Evolutionary conservation across 139 green algal species (phyloP).

Genomic region (Eudorina sp.): DNA sequence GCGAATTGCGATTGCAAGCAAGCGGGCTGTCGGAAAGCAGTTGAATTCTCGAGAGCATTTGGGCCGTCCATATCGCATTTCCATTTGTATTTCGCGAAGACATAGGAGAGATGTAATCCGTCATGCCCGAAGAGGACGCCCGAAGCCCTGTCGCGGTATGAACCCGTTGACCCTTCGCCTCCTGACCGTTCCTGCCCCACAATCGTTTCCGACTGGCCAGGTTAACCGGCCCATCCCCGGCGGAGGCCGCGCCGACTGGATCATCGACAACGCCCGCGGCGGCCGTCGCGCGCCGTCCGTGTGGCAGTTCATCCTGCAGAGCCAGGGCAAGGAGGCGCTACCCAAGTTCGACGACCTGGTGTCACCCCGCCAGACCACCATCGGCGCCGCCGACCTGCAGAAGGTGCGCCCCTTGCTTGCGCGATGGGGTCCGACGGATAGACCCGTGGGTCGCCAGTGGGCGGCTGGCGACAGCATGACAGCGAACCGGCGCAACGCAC

Average conservation of each 20-base stretch:
- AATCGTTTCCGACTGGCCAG: no score
- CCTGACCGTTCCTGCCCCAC: no score
- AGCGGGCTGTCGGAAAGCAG: no score
- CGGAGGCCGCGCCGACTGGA: conserved; percentile 10
- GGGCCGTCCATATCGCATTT: no score
- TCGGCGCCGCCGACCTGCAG: conserved; percentile 19
- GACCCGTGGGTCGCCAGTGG: neutral
- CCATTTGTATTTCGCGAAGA: no score
- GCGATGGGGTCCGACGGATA: neutral
- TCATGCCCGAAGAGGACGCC: no score
- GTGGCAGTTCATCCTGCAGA: conserved; percentile 38
- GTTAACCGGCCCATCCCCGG: conserved; percentile 17
- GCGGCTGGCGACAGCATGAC: neutral
- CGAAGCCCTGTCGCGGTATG: no score
- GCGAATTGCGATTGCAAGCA: no score
- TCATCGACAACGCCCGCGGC: conserved; percentile 34
- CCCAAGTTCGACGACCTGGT: conserved; percentile 16
- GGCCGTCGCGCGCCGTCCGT: conserved; percentile 17
- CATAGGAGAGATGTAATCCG: no score
- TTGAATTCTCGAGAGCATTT: no score
- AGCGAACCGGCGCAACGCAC: neutral
- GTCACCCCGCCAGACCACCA: neutral
- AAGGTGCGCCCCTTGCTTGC: conserved; percentile 18
- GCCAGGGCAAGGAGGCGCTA: conserved; percentile 5
- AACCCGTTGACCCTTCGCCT: no score